These are phyloP conservation scores for Hymenoscyphus repandus DNA, from an alignment of 2,329 filamentous ascomycete genomes.

Conservation along the genomic window DNA sequence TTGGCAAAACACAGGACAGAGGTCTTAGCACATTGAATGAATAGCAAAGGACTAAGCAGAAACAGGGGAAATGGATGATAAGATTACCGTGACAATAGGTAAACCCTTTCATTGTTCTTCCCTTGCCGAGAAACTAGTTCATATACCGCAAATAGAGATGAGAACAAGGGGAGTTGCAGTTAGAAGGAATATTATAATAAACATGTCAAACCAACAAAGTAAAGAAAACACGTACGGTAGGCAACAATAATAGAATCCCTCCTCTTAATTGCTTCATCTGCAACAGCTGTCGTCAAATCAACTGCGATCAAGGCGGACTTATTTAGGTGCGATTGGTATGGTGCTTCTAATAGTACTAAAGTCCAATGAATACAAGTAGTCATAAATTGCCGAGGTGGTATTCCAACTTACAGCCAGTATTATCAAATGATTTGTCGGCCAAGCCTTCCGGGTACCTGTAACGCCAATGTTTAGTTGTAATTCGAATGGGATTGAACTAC, in stretches of 20 bases:
- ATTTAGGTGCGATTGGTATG: conserved; percentile 52
- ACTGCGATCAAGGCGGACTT: conserved; percentile 78
- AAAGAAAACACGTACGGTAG: conserved; percentile 66
- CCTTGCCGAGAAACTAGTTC: not conserved
- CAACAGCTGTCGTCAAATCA: conserved; percentile 84
- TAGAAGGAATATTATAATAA: not conserved
- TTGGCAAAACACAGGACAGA: no score
- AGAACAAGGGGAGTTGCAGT: not conserved
- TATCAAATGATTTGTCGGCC: conserved; percentile 89
- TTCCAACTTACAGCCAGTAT: conserved; percentile 63
- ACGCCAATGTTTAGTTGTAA: conserved; percentile 1
- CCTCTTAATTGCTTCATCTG: conserved; percentile 78
- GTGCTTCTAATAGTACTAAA: conserved; percentile 63
- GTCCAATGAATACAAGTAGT: conserved; percentile 17
- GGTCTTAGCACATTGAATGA: no score
- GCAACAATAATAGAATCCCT: conserved; percentile 76
- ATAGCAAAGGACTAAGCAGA: no score
- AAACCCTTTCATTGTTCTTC: no score
- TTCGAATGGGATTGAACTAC: no score
- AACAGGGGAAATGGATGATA: no score
- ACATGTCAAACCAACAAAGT: not conserved
- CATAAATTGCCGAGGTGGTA: not conserved
- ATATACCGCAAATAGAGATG: not conserved
- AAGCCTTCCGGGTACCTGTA: conserved; percentile 79
- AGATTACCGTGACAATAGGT: no score